Base-by-base conservation (phyloP, 163 green algal species). In the Chlorella variabilis region DNA sequence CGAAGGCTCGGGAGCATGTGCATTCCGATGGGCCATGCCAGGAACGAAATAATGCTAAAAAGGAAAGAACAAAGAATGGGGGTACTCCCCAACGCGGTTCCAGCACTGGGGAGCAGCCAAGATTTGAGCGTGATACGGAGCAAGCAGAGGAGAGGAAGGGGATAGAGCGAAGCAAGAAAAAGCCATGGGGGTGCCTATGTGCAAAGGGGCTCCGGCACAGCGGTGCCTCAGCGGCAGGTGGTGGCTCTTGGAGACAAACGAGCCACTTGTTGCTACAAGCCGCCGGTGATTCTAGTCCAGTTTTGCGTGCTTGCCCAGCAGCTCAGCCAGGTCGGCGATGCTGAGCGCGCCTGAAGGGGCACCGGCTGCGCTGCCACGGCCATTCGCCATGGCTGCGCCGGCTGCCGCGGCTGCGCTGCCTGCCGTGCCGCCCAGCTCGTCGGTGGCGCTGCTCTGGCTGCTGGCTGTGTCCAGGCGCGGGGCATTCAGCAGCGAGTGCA, bases 241-340 rank as follows among this genome's bases (percentile, higher is more conserved):
- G 11, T n/a, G n/a, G n/a, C n/a, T n/a, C n/a, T n/a, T n/a, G n/a
- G n/a, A n/a, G n/a, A n/a, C n/a, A n/a, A n/a, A n/a, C n/a, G n/a
- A n/a, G n/a, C n/a, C n/a, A n/a, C n/a, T n/a, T n/a, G n/a, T n/a
- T n/a, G n/a, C n/a, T n/a, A n/a, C n/a, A n/a, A n/a, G n/a, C n/a
- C n/a, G n/a, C n/a, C n/a, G n/a, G n/a, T n/a, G n/a, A n/a, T n/a
- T n/a, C n/a, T 45, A 80, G 5, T 80, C 73, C 56, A 80, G 73
- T 56, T 80, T 80, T 13, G 70, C 70, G 33, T 80, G 73, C 73
- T 80, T 80, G 27, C 73, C 56, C 33, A 86, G 36, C 42, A 86
- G 59, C 1, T 86, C 81, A n/a, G 58, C 54, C 42, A 86, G 45
- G 61, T 86, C 81, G 2, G 54, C 42, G 5, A 86, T 42, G 4